Percentiles rank a stretch among this genome's conserved stretches.
Conservation (phyloP, 768 basidiomycete genomes). For the Suillus paluster region DNA sequence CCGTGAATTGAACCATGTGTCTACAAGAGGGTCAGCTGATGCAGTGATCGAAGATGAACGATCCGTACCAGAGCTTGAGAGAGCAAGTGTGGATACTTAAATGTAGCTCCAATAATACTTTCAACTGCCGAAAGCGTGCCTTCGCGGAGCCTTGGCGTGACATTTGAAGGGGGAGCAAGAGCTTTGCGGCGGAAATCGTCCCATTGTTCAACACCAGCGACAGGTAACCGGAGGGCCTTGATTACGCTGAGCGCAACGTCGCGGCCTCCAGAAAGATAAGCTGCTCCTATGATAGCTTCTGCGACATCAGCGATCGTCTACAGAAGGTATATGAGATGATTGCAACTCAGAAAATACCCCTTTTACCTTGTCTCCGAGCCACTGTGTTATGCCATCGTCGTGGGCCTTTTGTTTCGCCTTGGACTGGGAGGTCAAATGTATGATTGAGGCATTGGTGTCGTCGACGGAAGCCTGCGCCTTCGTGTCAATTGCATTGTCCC, state of each 20-base stretch:
- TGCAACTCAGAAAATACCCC: slow-evolving; percentile 6
- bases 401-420: slow-evolving; percentile 43
- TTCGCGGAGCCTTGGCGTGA: slow-evolving; percentile 48
- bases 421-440: neutral
- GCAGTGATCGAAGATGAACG: neutral
- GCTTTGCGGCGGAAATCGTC: slow-evolving; percentile 64
- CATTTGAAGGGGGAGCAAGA: slow-evolving; percentile 46
- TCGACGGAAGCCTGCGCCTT: neutral
- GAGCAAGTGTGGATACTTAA: slow-evolving; percentile 65
- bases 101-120: slow-evolving; percentile 62
- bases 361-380: slow-evolving; percentile 79
- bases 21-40: slow-evolving; percentile 42
- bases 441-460: too few relatives aligned
- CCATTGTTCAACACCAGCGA: slow-evolving; percentile 70
- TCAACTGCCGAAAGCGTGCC: slow-evolving; percentile 63
- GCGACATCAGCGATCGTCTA: slow-evolving; percentile 84
- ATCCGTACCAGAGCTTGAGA: slow-evolving; percentile 69
- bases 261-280: slow-evolving; percentile 73
- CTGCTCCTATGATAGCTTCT: slow-evolving; percentile 85
- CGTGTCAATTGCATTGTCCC: neutral
- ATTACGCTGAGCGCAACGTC: slow-evolving; percentile 66
- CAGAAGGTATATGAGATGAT: slow-evolving; percentile 18
- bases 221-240: slow-evolving; percentile 66
- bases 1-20: slow-evolving; percentile 68
- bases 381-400: slow-evolving; percentile 50